These are phyloP conservation scores for Allium cepa DNA, from an alignment of 106 monocot genomes.

Conservation along the genomic window DNA sequence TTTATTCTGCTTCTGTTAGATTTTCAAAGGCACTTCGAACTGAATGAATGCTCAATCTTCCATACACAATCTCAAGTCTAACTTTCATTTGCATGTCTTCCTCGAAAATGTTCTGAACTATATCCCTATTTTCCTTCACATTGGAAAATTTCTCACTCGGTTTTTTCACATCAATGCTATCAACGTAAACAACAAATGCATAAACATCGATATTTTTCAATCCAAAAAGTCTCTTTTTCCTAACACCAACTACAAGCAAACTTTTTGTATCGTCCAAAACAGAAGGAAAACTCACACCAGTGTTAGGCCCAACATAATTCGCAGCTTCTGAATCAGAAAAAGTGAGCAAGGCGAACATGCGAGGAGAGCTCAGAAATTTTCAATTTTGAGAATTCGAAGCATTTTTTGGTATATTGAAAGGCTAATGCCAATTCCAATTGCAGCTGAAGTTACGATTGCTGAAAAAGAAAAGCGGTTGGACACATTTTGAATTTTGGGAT, in stretches of 20 bases:
- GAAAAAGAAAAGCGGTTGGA: neutral
- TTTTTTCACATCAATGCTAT: too few relatives aligned
- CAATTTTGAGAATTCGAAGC: neutral
- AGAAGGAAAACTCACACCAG: conserved; percentile 52
- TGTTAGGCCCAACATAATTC: conserved; percentile 51
- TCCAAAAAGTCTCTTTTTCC: conserved; percentile 61
- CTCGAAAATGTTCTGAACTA: too few relatives aligned
- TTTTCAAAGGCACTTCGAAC: too few relatives aligned
- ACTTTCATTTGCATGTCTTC: too few relatives aligned
- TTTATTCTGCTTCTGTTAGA: too few relatives aligned
- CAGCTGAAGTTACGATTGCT: conserved; percentile 21
- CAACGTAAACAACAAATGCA: too few relatives aligned
- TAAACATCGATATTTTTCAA: too few relatives aligned
- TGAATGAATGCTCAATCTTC: too few relatives aligned
- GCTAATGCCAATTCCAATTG: conserved; percentile 28
- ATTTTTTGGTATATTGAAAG: conserved; percentile 26
- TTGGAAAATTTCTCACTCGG: too few relatives aligned
- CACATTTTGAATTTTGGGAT: neutral
- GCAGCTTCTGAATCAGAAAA: conserved; percentile 19
- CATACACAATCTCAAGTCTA: too few relatives aligned
- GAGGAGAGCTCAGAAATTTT: conserved; percentile 9
- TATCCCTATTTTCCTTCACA: too few relatives aligned
- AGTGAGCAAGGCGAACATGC: conserved; percentile 52
- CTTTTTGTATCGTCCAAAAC: conserved; percentile 33
- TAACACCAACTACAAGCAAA: conserved; percentile 52